Percentiles rank a stretch among this genome's conserved stretches.
Evolutionary conservation across 1,139 yeast species (phyloP).

Genomic region (Petasospora rhodanensis): DNA sequence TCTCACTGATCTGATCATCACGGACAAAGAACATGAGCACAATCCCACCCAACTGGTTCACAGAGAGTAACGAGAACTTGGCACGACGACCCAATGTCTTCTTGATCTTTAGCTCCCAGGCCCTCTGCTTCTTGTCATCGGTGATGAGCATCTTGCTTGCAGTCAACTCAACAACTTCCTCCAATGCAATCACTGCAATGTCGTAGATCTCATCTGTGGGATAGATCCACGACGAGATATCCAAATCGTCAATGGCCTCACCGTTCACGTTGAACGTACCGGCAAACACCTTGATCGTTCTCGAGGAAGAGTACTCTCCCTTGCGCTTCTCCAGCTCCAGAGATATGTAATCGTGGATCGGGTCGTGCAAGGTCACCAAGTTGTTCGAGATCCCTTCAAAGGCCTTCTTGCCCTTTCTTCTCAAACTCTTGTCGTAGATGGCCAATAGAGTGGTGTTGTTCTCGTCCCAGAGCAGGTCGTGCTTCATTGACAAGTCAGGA

Average conservation of each 20-base stretch:
- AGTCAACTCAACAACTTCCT: constrained; percentile 87
- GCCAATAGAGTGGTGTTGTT: constrained; percentile 47
- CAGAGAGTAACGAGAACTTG: constrained; percentile 67
- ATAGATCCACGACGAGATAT: constrained; percentile 53
- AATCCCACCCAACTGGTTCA: constrained; percentile 93
- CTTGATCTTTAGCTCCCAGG: constrained; percentile 76
- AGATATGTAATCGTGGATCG: constrained; percentile 65
- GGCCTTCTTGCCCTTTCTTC: constrained; percentile 28
- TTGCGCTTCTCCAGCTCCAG: constrained; percentile 46
- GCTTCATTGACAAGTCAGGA: constrained; percentile 43
- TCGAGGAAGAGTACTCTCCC: constrained; percentile 45
- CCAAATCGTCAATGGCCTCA: constrained; percentile 41
- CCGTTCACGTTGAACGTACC: constrained; percentile 76
- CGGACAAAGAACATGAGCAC: constrained; percentile 69
- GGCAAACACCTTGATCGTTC: constrained; percentile 51
- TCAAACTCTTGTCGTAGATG: constrained; percentile 33
- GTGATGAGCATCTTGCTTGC: constrained; percentile 86
- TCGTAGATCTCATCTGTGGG: constrained; percentile 51
- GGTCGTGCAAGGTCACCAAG: constrained; percentile 53
- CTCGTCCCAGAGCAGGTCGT: constrained; percentile 58
- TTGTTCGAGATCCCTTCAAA: constrained; percentile 28
- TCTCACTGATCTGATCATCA: constrained; percentile 53
- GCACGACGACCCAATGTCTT: constrained; percentile 47
- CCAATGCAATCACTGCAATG: constrained; percentile 77
- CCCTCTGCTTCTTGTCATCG: constrained; percentile 63